These are phyloP conservation scores for Physocladia obscura DNA, from an alignment of 192 early-diverging fungal species.

Conservation along the genomic window DNA sequence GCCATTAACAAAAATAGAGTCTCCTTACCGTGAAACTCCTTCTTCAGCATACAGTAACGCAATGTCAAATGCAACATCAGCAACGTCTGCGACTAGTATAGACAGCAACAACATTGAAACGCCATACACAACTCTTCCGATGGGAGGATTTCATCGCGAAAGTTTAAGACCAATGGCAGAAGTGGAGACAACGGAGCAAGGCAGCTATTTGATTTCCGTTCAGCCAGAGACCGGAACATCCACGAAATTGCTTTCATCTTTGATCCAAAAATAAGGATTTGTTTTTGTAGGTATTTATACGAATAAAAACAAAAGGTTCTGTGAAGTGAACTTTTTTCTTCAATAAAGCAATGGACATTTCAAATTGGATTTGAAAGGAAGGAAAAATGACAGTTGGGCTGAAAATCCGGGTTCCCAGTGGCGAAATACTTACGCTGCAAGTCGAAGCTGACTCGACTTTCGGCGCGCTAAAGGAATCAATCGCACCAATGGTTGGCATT, in stretches of 20 bases:
- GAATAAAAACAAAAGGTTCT: too few species aligned
- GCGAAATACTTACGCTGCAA: not conserved
- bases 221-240: too few species aligned
- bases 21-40: not conserved
- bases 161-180: conserved; percentile 13
- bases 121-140: conserved; percentile 14
- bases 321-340: too few species aligned
- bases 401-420: conserved; percentile 18
- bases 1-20: not conserved
- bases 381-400: conserved; percentile 2
- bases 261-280: too few species aligned
- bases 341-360: too few species aligned
- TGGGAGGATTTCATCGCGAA: conserved; percentile 16
- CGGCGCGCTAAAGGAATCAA: not conserved
- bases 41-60: not conserved
- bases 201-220: too few species aligned
- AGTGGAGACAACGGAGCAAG: conserved; percentile 1
- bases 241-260: too few species aligned
- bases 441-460: conserved; percentile 24
- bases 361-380: too few species aligned
- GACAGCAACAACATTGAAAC: not conserved
- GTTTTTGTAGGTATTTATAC: too few species aligned
- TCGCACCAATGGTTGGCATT: conserved; percentile 13
- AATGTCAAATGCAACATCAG: not conserved
- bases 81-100: conserved; percentile 11